phyloP scores from a whole-genome alignment of 2,329 filamentous ascomycete species.

The Tympanopsis confertula region DNA sequence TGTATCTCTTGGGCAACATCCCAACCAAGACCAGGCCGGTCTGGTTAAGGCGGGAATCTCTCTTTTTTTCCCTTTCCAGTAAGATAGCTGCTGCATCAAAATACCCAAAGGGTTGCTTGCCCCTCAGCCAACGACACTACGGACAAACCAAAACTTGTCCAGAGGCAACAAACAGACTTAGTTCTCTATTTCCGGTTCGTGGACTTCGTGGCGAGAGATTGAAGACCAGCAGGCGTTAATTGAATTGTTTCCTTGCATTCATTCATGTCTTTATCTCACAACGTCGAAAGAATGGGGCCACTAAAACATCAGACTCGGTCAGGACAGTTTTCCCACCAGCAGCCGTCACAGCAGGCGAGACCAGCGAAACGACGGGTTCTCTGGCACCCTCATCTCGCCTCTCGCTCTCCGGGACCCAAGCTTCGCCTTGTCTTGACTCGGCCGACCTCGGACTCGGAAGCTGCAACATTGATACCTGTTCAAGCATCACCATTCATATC shows the following conservation, averaged over 20 bases:
- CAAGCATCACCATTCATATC: no score
- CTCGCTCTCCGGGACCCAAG: neutral
- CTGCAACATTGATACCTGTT: no score
- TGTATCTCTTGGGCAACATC: no score
- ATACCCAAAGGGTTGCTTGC: no score
- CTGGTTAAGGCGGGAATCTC: no score
- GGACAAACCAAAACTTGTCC: neutral
- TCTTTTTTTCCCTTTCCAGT: no score
- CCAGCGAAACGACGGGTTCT: neutral
- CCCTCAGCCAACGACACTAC: neutral
- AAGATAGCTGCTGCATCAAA: no score
- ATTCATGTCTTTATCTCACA: no score
- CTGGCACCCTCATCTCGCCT: neutral
- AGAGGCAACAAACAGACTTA: neutral
- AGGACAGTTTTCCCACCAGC: neutral
- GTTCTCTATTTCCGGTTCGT: neutral
- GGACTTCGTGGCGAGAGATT: neutral
- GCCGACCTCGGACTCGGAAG: no score
- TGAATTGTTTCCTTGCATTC: neutral
- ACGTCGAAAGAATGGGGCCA: neutral
- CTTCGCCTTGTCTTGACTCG: neutral
- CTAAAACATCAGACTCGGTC: neutral
- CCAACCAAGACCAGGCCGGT: no score
- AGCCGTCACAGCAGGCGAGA: neutral
- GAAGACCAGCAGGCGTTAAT: neutral